Conservation (phyloP, 345 rosid genomes). For the Arabis alpina region DNA sequence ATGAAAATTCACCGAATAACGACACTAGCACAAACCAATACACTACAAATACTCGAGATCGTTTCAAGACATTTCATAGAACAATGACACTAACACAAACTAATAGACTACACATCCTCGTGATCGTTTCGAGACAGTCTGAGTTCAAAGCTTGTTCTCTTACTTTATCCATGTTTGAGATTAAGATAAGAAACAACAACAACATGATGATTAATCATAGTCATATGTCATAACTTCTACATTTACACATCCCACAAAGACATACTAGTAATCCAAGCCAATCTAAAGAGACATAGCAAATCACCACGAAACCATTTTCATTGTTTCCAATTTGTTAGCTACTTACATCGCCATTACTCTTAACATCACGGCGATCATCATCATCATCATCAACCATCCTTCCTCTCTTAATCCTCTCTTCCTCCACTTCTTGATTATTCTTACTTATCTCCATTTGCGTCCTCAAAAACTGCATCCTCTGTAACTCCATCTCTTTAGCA, state of each 20-base stretch:
- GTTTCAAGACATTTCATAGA: too few species aligned
- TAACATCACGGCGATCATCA: conserved; percentile 30
- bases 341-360: conserved; percentile 46
- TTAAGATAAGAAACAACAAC: conserved; percentile 23
- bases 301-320: conserved; percentile 7
- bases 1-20: too few species aligned
- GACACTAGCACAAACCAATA: too few species aligned
- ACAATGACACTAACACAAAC: too few species aligned
- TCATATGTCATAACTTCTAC: conserved; percentile 22
- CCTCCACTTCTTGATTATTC: conserved; percentile 45
- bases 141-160: conserved; percentile 13
- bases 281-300: conserved; percentile 34
- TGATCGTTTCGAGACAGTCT: not conserved
- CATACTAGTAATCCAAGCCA: conserved; percentile 4
- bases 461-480: conserved; percentile 92
- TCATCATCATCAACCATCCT: conserved; percentile 10
- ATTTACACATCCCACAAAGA: conserved; percentile 41
- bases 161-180: conserved; percentile 24
- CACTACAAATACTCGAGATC: too few species aligned
- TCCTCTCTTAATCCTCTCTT: conserved; percentile 32
- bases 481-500: conserved; percentile 82
- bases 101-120: too few species aligned
- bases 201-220: conserved; percentile 22
- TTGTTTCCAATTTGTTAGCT: conserved; percentile 33
- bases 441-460: conserved; percentile 81